Percentiles rank a stretch among this genome's conserved stretches.
phyloP scores from a whole-genome alignment of 345 rosid genomes.

The Hirschfeldia incana region DNA sequence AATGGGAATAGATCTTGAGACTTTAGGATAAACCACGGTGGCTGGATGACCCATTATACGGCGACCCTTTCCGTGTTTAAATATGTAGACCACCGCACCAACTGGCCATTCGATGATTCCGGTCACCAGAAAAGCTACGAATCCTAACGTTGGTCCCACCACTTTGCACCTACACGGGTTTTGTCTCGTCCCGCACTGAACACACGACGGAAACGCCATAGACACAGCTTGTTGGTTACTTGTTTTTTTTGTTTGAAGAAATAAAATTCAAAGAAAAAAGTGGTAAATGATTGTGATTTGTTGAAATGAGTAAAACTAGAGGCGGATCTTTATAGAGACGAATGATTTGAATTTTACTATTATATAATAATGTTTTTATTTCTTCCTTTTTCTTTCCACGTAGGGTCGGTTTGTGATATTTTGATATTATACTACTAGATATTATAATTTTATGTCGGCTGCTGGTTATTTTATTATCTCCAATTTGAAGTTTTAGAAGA shows the following conservation, averaged over 20 bases:
- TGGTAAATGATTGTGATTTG: neutral
- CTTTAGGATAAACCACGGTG: constrained; percentile 62
- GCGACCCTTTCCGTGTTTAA: constrained; percentile 71
- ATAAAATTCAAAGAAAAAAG: neutral
- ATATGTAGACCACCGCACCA: constrained; percentile 76
- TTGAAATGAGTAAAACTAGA: neutral
- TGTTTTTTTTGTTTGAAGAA: neutral
- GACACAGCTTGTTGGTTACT: neutral
- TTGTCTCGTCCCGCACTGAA: constrained; percentile 23
- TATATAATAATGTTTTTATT: neutral
- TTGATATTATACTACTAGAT: neutral
- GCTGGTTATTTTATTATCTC: constrained; percentile 2
- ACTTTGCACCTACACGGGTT: constrained; percentile 91
- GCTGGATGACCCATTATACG: constrained; percentile 86
- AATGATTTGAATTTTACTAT: neutral
- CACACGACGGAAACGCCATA: constrained; percentile 25
- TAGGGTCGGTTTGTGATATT: neutral
- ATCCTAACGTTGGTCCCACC: constrained; percentile 77
- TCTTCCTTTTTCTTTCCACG: constrained; percentile 19
- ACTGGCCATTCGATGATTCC: constrained; percentile 86
- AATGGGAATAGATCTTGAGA: constrained; percentile 60
- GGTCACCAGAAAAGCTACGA: constrained; percentile 63
- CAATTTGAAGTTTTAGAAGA: neutral
- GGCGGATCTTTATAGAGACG: constrained; percentile 15
- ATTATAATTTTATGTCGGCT: constrained; percentile 30